Percentiles rank a stretch among this genome's conserved stretches.
These are phyloP conservation scores for Trichoderma cornu-damae DNA, from an alignment of 2,329 filamentous ascomycete genomes.

Conservation along the genomic window DNA sequence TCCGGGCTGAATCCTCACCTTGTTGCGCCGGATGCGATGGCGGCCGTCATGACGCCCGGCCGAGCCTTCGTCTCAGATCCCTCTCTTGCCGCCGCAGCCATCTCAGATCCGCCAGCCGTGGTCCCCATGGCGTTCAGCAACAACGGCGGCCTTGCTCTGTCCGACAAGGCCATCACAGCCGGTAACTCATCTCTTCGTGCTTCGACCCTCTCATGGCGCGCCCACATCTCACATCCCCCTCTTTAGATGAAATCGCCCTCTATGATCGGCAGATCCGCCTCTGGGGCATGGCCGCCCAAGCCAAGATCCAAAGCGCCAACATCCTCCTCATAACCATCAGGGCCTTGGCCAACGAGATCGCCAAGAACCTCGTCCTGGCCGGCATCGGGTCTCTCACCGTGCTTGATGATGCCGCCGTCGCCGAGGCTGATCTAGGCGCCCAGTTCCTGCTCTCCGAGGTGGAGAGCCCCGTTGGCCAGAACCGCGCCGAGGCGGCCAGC, in stretches of 20 bases:
- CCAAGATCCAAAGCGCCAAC: conserved; percentile 83
- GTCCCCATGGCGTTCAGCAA: conserved; percentile 32
- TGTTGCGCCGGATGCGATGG: conserved; percentile 8
- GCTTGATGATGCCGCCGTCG: conserved; percentile 70
- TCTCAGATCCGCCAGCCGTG: conserved; percentile 29
- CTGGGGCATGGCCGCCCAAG: conserved; percentile 93
- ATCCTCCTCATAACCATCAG: conserved; percentile 85
- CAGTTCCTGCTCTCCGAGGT: conserved; percentile 69
- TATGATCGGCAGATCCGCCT: conserved; percentile 97
- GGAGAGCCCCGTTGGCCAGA: conserved; percentile 67
- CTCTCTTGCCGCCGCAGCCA: conserved; percentile 24
- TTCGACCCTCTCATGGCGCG: not conserved
- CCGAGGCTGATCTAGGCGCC: conserved; percentile 72
- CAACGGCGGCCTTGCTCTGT: conserved; percentile 21
- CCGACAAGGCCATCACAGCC: conserved; percentile 30
- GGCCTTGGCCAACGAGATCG: conserved; percentile 86
- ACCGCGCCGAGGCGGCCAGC: conserved; percentile 76
- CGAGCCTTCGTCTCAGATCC: conserved; percentile 27
- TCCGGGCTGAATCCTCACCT: conserved; percentile 13
- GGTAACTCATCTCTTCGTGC: conserved; percentile 25
- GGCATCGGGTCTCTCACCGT: conserved; percentile 89
- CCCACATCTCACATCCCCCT: not conserved
- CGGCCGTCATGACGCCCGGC: conserved; percentile 15
- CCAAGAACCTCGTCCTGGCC: conserved; percentile 93
- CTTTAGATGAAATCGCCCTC: conserved; percentile 83